Evolutionary conservation across 257 asterid genomes (phyloP), one percentile per base, ranked within the genome.

Genomic region (Gentiana macrophylla): DNA sequence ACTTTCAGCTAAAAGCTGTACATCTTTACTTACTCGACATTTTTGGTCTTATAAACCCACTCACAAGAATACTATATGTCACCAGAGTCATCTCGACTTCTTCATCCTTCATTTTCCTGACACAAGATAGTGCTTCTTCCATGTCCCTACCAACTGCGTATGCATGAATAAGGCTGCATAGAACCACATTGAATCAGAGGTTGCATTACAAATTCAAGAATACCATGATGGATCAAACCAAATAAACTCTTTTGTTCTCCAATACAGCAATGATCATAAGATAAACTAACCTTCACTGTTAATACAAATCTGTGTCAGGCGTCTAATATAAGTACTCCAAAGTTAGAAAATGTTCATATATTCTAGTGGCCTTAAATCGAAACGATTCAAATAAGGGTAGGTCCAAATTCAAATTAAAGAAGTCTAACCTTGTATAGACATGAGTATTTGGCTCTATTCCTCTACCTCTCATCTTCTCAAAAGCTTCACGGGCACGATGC

Each of bases 101-200:
- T 66, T 85, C 98, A 45, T 74, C 86, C 65, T 72, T 79, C 97
- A 91, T 91, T 77, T 79, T 83, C 70, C 90, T 83, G 62, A 74
- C 93, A 64, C 98, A 91, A 62, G 86, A 78, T 57, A 91, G 62
- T 68, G 98, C 97, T 75, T 91, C 98, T 69, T 87, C 97, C 98
- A 91, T 91, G 76, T 91, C 98, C 74, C 89, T 84, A 58, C 93
- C 98, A 12, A 84, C 93, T 48, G 96, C 78, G 72, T 91, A 91
- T 49, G 98, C 98, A 67, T 87, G 98, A 64, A 91, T 68, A 54
- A 91, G 94, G 83, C 96, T 91, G 93, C 86, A 82, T 41, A 10
- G 9, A 41, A 41, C 46, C 5, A 4, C 46, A 4, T 41, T 38
- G 6, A 7, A 41, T 41, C 46, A 41, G 46, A 5, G 24, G 46